Evolutionary conservation across 148 eudicot genomes (phyloP).

Genomic region (Pharnaceum exiguum): DNA sequence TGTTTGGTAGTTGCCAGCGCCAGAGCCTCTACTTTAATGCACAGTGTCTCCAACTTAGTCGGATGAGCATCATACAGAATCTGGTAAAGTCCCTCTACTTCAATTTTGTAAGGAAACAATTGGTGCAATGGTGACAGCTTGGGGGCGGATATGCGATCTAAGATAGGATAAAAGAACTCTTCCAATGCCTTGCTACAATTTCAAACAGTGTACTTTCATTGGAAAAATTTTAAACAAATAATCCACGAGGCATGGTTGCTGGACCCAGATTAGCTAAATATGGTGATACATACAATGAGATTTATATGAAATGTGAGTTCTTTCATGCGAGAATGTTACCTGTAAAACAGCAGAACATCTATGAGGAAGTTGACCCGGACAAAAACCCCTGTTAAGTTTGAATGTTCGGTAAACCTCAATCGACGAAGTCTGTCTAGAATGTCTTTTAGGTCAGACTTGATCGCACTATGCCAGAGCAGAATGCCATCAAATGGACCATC

Average conservation of each 20-base stretch:
- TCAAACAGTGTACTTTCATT: not conserved
- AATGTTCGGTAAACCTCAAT: conserved; percentile 30
- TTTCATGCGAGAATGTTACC: conserved; percentile 35
- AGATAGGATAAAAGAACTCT: conserved; percentile 43
- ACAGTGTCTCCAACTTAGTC: conserved; percentile 37
- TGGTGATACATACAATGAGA: no score
- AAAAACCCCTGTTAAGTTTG: conserved; percentile 39
- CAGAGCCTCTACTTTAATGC: conserved; percentile 46
- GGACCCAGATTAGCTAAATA: no score
- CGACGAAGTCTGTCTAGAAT: conserved; percentile 45
- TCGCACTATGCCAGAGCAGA: conserved; percentile 60
- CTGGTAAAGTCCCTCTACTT: conserved; percentile 52
- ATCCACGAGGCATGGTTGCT: conserved; percentile 1
- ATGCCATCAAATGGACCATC: conserved; percentile 42
- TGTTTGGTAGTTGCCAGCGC: conserved; percentile 34
- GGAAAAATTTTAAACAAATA: not conserved
- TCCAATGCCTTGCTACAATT: conserved; percentile 63
- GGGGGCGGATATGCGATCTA: conserved; percentile 32
- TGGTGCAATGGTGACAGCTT: conserved; percentile 19
- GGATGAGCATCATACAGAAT: conserved; percentile 39
- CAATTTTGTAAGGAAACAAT: conserved; percentile 37
- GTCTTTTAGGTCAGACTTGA: conserved; percentile 46
- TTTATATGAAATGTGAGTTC: not conserved
- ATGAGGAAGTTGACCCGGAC: conserved; percentile 56
- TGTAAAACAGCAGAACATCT: conserved; percentile 61